Evolutionary conservation across 805 yeast genomes (phyloP), one percentile per base, ranked within the genome.

Genomic region (Wickerhamomyces mucosus): DNA sequence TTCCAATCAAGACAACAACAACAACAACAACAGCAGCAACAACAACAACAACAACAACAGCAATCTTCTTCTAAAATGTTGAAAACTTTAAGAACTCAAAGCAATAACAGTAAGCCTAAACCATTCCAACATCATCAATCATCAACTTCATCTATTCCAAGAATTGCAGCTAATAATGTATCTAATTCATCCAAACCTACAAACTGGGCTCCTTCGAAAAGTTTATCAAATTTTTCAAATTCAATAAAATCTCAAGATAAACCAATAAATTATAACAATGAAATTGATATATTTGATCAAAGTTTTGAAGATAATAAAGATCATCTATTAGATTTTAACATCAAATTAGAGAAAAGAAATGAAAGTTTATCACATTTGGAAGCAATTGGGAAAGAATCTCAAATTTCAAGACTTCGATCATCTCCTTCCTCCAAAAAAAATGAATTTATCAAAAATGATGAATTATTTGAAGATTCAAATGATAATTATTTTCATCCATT

Each of bases 31-130:
- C 31, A 18, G 27, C 40, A 30, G 28, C 33, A 20, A 26, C 43
- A 33, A 21, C 36, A 18, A 27, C 37, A 22, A 15, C 45, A 36
- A 21, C 42, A 37, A 15, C 29, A 4, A 27, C 4, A 1, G 29
- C 6, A 5, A 17, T 7, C 4, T 14, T 15, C 12, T 10, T 5
- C 48, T 29, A 47, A 53, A 21, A 39, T 59, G 50, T 37, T 49
- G 26, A 58, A 56, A 25, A 58, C 67, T 2, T 39, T 61, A 19
- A 43, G 66, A 34, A n/a, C n/a, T n/a, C 33, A 48, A 19, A 50
- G 5, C 44, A 39, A 32, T 38, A 37, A 0, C 36, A 43, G 21
- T 40, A 32, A 21, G 29, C 40, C 35, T 35, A 37, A 31, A 29
- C 32, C 18, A 41, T 32, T 26, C 34, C 15, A 15, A 13, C 10